A percentile compares a stretch with the other conserved stretches of the same genome.
Evolutionary conservation across 176 grass and related monocot species (phyloP).

Genomic region (Lolium perenne): DNA sequence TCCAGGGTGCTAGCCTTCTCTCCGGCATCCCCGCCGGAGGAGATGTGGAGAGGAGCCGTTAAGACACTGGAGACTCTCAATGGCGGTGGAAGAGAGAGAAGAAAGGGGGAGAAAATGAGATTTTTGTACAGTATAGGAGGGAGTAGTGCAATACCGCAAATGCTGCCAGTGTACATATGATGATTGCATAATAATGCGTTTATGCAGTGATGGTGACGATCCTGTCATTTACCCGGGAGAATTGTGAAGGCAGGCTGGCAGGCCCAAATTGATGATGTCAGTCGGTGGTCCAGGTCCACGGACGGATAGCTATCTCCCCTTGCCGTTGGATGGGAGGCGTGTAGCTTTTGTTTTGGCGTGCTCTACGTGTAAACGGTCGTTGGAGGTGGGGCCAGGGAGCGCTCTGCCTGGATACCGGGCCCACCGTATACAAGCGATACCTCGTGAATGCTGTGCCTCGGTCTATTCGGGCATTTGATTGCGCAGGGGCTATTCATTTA

Average conservation of each 20-base stretch:
- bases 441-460: slow-evolving; percentile 18
- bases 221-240: not conserved
- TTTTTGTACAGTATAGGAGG: too few species aligned
- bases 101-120: too few species aligned
- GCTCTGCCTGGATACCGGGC: not conserved
- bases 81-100: too few species aligned
- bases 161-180: too few species aligned
- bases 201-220: too few species aligned
- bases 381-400: slow-evolving; percentile 29
- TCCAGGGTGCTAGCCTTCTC: too few species aligned
- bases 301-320: not conserved
- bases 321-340: slow-evolving; percentile 48
- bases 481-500: not conserved
- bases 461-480: slow-evolving; percentile 16
- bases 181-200: too few species aligned
- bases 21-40: too few species aligned
- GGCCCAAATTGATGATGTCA: not conserved
- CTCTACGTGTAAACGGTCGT: slow-evolving; percentile 36
- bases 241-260: not conserved
- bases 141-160: too few species aligned
- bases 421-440: not conserved
- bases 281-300: slow-evolving; percentile 17
- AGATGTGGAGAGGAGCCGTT: too few species aligned
- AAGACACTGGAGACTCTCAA: too few species aligned
- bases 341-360: slow-evolving; percentile 49